Conservation (phyloP, 139 green algal species). For the Microglena sp. region DNA sequence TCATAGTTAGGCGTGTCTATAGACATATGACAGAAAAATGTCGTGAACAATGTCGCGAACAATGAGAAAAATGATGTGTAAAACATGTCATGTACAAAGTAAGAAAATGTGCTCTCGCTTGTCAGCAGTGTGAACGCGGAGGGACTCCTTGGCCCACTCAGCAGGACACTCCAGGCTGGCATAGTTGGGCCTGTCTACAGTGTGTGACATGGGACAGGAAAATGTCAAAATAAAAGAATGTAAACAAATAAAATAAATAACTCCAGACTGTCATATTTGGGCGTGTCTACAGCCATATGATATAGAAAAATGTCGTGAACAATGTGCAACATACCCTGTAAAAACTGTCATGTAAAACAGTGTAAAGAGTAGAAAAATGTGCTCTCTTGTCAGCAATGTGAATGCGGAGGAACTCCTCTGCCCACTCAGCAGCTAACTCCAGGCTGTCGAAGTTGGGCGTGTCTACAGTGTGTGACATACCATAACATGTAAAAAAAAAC, state of each 20-base stretch:
- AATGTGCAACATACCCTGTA: too few species aligned
- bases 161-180: constrained; percentile 65
- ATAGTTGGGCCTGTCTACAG: constrained; percentile 53
- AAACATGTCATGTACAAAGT: too few species aligned
- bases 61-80: too few species aligned
- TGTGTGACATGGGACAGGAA: not conserved
- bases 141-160: constrained; percentile 72
- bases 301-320: too few species aligned
- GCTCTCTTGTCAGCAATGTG: constrained; percentile 70
- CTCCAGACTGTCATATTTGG: constrained; percentile 71
- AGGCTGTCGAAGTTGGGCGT: constrained; percentile 78
- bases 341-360: too few species aligned
- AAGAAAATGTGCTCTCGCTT: constrained; percentile 64
- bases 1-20: constrained; percentile 67
- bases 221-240: not conserved
- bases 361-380: too few species aligned
- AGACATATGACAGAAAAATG: too few species aligned
- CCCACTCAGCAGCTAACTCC: constrained; percentile 69
- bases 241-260: too few species aligned
- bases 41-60: too few species aligned
- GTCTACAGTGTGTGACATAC: not conserved
- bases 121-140: constrained; percentile 64
- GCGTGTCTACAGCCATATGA: too few species aligned
- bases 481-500: too few species aligned
- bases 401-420: constrained; percentile 53